Conservation (phyloP, 2,329 filamentous ascomycete species). For the Penicillium sp. region DNA sequence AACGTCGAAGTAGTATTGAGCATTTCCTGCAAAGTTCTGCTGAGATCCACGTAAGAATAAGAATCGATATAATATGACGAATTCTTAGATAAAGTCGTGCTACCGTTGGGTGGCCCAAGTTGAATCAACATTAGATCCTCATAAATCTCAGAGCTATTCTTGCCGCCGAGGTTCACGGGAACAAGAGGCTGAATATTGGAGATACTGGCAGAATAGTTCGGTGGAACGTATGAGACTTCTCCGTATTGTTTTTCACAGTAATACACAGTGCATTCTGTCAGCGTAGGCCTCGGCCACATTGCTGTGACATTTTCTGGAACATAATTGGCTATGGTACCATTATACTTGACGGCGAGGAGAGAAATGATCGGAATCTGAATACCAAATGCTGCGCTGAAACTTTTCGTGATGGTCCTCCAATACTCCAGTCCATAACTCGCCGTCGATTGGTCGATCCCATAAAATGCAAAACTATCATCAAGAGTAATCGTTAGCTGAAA, state of each 20-base stretch:
- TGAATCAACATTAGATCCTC: neutral
- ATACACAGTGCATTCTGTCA: constrained; percentile 15
- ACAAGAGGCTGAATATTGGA: neutral
- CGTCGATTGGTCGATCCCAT: neutral
- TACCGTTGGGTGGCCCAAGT: neutral
- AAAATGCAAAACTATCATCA: no score
- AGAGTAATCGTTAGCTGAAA: neutral
- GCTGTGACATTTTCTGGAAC: constrained; percentile 9
- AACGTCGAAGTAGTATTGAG: neutral
- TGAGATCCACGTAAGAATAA: neutral
- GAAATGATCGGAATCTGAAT: no score
- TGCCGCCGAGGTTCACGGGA: no score
- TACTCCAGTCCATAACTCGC: neutral
- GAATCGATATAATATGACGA: neutral
- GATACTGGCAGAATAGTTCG: neutral
- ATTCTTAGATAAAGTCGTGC: neutral
- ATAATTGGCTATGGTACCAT: neutral
- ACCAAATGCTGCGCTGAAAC: no score
- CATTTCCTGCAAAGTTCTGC: neutral
- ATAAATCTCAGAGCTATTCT: no score
- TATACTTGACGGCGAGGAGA: neutral
- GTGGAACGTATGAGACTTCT: neutral
- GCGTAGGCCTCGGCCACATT: neutral
- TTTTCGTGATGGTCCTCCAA: neutral
- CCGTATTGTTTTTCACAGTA: constrained; percentile 11